Base-by-base conservation (phyloP, 371 early-diverging fungal genomes). In the Mortierella sp. region DNA sequence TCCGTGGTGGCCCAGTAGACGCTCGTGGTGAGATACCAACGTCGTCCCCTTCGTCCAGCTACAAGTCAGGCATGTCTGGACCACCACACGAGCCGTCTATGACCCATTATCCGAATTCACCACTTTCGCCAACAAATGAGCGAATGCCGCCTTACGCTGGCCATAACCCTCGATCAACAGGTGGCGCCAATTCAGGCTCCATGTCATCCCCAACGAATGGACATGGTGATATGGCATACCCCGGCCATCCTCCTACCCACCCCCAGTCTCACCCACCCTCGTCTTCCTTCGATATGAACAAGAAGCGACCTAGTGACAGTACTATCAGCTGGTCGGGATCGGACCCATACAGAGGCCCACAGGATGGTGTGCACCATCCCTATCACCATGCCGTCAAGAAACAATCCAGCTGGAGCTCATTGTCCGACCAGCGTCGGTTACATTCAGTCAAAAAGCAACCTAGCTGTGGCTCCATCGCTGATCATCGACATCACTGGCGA, bases 291-390 rank as follows among this genome's bases (percentile, higher is more conserved):
- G 70, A 69, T 14, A 8, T 58, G n/a, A 47, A 39, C 23, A 62
- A 61, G 49, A 69, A 69, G 48, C 58, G 69, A 46, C 65, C 72
- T 14, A 71, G 72, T 30, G 72, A 71, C n/a, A 66, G 66, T 21
- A 53, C 64, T 23, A 45, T 64, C 24, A 60, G 24, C 24, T 71
- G 71, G 71, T 27, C 58, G 16, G 58, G 66, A 23, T 39, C 62
- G 1, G 69, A 69, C 9, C 56, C 47, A 13, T 71, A 71, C 54
- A 47, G 64, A 34, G 49, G 14, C 31, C n/a, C 59, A 26, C 59
- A 52, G 19, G 71, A 65, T 26, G 10, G 49, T 3, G 63, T 48
- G 23, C 28, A 63, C 0, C 70, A 58, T 26, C 67, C 47, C 3
- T 54, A 61, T 43, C 62, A 61, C 24, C 61, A 42, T 24, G 19